These are phyloP conservation scores for Glebionis coronaria DNA, from an alignment of 129 eudicot species.

Conservation along the genomic window DNA sequence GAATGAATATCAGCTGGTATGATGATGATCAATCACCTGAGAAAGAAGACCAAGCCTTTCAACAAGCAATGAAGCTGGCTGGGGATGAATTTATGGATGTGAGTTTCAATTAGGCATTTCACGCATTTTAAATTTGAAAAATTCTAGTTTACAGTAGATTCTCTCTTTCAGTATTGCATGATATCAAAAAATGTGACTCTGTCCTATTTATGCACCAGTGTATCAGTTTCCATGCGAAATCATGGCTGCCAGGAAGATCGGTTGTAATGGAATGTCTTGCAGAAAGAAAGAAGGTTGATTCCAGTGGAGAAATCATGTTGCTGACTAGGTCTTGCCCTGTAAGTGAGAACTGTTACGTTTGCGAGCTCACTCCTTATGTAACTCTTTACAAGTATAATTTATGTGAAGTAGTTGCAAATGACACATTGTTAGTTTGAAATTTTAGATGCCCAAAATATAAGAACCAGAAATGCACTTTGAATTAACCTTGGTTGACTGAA, in stretches of 20 bases:
- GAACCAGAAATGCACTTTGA: too few relatives aligned
- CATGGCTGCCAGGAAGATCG: constrained; percentile 89
- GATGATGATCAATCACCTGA: constrained; percentile 90
- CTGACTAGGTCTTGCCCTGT: constrained; percentile 69
- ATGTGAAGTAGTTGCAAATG: too few relatives aligned
- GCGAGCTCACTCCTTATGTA: too few relatives aligned
- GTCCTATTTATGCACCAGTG: constrained; percentile 37
- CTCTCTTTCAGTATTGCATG: constrained; percentile 4
- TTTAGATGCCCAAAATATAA: too few relatives aligned
- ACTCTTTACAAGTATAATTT: too few relatives aligned
- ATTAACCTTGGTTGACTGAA: too few relatives aligned
- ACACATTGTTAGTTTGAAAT: too few relatives aligned
- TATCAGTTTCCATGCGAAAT: constrained; percentile 58
- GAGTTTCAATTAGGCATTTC: constrained; percentile 24
- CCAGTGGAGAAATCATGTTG: constrained; percentile 87
- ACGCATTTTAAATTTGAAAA: not conserved
- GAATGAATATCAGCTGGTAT: constrained; percentile 65
- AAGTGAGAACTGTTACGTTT: constrained; percentile 23
- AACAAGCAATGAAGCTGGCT: constrained; percentile 70
- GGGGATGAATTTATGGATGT: constrained; percentile 86
- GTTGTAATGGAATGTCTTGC: constrained; percentile 75
- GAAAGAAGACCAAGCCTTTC: constrained; percentile 82
- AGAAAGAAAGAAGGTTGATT: constrained; percentile 55
- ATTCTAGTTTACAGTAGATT: not conserved
- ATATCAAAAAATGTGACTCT: constrained; percentile 4